Evolutionary conservation across 805 yeast species (phyloP), one percentile per base, ranked within the genome.

Genomic region (Wickerhamomyces chambardii): DNA sequence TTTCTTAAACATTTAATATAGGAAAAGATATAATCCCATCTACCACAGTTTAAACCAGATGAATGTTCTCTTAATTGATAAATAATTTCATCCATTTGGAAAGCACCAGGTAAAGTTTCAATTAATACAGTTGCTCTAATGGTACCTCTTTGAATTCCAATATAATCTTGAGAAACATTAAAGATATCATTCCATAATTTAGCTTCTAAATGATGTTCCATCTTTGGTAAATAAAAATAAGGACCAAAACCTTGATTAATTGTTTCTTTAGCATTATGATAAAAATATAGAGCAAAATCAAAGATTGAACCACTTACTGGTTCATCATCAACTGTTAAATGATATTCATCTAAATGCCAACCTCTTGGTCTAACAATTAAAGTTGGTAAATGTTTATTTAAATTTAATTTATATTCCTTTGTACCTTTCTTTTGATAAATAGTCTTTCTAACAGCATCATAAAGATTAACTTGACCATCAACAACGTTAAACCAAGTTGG

Each of bases 1-100:
- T 78, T 79, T 62, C 87, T 73, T 46, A 83, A 69, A 30, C 83
- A 67, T 60, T 83, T 83, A 57, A 83, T 81, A 42, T 84, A 79
- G 28, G 84, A 76, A 63, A 83, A 83, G 59, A 83, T 82, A 62
- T 83, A 83, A 60, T 83, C 94, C 90, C 92, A 83, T 63, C 94
- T 73, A 48, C 94, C 94, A 68, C 92, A 83, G 63, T 83, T 83
- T 58, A 83, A 69, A 37, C 92, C 94, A 9, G 82, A 71, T 36
- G 83, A 78, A 58, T 83, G 94, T 34, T 75, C 77, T 58, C 86
- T 69, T 53, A 83, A 66, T 51, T 83, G 83, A 53, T 75, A 83
- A 49, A 83, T 72, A 46, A 83, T 82, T 60, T 83, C 94, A 53
- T 83, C 89, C 79, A 83, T 76, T 60, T 83, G 92, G 71, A 78